These are phyloP conservation scores for Verruconis gallopava DNA, from an alignment of 2,329 filamentous ascomycete species.

Conservation along the genomic window DNA sequence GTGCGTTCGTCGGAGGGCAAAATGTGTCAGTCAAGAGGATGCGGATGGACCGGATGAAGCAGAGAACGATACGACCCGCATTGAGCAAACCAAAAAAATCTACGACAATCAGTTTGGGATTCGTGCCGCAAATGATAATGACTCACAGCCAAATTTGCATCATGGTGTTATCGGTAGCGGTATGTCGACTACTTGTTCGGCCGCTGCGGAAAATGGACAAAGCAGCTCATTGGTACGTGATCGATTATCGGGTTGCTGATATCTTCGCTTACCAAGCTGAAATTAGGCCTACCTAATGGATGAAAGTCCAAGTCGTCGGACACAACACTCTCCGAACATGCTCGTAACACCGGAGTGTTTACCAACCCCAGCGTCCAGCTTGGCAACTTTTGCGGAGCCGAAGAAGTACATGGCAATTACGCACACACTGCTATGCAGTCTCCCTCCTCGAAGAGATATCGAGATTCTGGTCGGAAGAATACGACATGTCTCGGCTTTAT, in stretches of 20 bases:
- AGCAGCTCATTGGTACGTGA: background rate
- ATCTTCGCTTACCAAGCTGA: background rate
- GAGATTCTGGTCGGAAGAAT: constrained; percentile 2
- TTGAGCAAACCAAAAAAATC: constrained; percentile 9
- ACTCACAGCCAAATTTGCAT: background rate
- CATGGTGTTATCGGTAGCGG: background rate
- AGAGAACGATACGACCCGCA: background rate
- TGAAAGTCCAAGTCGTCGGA: background rate
- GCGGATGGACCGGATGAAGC: constrained; percentile 10
- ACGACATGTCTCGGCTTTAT: constrained; percentile 7
- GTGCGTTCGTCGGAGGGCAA: constrained; percentile 13
- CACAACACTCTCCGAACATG: background rate
- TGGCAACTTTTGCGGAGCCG: background rate
- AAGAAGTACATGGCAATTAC: background rate
- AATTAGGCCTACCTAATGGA: background rate
- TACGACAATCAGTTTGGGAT: constrained; percentile 8
- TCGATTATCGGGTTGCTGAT: background rate
- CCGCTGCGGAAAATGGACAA: background rate
- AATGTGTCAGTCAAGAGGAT: constrained; percentile 16
- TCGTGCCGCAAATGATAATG: constrained; percentile 4
- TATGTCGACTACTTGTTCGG: background rate
- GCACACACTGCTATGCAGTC: constrained; percentile 1
- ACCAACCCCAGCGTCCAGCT: background rate
- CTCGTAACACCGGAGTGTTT: background rate
- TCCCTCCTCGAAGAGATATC: constrained; percentile 9